Conservation (phyloP, 192 early-diverging fungal genomes). For the Coemansia sp. region DNA sequence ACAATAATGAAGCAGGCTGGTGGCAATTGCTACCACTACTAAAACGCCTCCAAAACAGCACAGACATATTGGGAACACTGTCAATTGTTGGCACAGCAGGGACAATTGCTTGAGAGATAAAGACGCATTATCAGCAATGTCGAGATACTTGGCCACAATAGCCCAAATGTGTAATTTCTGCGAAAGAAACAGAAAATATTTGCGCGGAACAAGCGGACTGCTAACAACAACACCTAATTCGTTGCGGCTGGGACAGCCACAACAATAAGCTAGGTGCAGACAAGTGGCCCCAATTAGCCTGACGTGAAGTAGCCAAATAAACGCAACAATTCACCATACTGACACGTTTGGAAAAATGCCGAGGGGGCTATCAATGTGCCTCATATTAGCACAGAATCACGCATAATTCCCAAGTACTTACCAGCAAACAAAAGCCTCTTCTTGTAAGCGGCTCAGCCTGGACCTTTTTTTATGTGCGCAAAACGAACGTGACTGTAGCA, state of each 20-base stretch:
- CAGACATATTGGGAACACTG: constrained; percentile 2
- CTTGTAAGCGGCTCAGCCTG: no score
- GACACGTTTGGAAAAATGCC: background rate
- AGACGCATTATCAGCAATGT: constrained; percentile 3
- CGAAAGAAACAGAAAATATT: background rate
- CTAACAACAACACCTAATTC: no score
- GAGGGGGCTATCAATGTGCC: constrained; percentile 5
- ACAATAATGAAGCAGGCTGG: background rate
- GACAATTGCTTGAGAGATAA: constrained; percentile 7
- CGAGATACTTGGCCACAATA: constrained; percentile 3
- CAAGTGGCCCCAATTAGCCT: constrained; percentile 1
- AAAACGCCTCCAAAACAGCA: constrained; percentile 2
- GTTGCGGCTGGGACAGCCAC: constrained; percentile 4
- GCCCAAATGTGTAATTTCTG: constrained; percentile 7
- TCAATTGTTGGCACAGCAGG: background rate
- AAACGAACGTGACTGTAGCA: no score
- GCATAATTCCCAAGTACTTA: constrained; percentile 9
- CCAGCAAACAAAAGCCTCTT: constrained; percentile 1
- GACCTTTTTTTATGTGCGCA: no score
- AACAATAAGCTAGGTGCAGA: background rate
- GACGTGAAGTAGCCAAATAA: constrained; percentile 5
- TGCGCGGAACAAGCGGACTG: no score
- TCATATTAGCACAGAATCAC: constrained; percentile 17
- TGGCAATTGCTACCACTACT: constrained; percentile 3
- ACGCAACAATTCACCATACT: background rate